These are phyloP conservation scores for Tetrastigma voinierianum DNA, from an alignment of 164 flowering plant genomes.

Conservation along the genomic window DNA sequence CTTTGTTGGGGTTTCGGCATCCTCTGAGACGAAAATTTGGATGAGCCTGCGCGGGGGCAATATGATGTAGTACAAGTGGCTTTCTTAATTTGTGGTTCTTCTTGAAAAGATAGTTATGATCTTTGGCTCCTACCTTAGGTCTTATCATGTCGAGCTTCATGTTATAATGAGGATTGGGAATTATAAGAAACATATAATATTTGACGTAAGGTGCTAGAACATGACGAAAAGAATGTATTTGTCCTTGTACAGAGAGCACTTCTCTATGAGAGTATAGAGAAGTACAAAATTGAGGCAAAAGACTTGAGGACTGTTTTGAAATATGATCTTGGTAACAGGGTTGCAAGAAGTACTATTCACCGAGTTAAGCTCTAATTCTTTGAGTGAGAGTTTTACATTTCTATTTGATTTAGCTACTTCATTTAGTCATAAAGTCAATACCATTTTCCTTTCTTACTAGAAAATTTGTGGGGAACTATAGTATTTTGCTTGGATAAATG, in stretches of 20 bases:
- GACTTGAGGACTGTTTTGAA: no score
- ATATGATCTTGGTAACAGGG: no score
- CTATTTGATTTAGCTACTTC: slow-evolving; percentile 11
- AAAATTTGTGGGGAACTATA: slow-evolving; percentile 15
- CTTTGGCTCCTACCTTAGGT: no score
- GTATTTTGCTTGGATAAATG: slow-evolving; percentile 11
- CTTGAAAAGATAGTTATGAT: slow-evolving; percentile 69
- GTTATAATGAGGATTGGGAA: slow-evolving; percentile 97
- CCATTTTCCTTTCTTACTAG: slow-evolving; percentile 10
- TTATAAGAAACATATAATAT: slow-evolving; percentile 94
- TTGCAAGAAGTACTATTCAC: slow-evolving; percentile 83
- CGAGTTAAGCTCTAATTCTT: slow-evolving; percentile 76
- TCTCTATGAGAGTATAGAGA: no score
- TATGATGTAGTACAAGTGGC: slow-evolving; percentile 97
- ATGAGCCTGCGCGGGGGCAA: slow-evolving; percentile 87
- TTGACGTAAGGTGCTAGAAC: slow-evolving; percentile 88
- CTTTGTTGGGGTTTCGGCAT: slow-evolving; percentile 72
- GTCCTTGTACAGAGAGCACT: slow-evolving; percentile 94
- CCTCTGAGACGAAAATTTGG: slow-evolving; percentile 81
- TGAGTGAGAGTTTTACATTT: slow-evolving; percentile 29
- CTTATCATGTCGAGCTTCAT: slow-evolving; percentile 83
- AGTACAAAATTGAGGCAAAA: no score
- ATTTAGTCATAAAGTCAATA: slow-evolving; percentile 14
- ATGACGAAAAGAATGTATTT: slow-evolving; percentile 56
- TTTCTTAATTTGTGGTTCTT: slow-evolving; percentile 84